A percentile compares a stretch with the other conserved stretches of the same genome.
Evolutionary conservation across 179 eudicot species (phyloP).

Genomic region (Silene coronaria): DNA sequence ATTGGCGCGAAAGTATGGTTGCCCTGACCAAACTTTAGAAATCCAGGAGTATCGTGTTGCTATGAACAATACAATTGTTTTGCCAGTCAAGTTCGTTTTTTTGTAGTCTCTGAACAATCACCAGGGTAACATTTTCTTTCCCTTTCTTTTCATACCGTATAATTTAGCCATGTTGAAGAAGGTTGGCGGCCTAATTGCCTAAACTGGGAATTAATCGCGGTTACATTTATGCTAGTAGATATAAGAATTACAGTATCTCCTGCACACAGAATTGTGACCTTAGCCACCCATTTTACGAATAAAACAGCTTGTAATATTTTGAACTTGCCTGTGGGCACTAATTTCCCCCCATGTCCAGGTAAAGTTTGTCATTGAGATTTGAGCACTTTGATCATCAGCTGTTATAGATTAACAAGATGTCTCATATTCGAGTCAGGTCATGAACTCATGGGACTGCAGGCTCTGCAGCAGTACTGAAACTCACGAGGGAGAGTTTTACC

Average conservation of each 20-base stretch:
- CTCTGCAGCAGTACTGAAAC: too few species aligned
- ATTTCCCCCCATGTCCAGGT: too few species aligned
- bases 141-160: background rate
- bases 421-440: too few species aligned
- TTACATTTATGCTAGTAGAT: background rate
- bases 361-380: too few species aligned
- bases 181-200: background rate
- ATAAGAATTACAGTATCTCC: background rate
- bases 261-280: background rate
- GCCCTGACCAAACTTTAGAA: background rate
- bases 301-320: background rate
- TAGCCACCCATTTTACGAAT: background rate
- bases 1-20: background rate
- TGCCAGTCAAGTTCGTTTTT: background rate
- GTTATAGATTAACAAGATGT: too few species aligned
- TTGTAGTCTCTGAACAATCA: background rate
- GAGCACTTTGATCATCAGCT: too few species aligned
- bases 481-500: too few species aligned
- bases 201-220: background rate
- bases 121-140: background rate
- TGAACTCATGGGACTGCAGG: too few species aligned
- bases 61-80: background rate
- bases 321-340: too few species aligned
- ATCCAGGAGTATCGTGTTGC: background rate
- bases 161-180: background rate